A percentile compares a stretch with the other conserved stretches of the same genome.
Conservation (phyloP, 2,329 filamentous ascomycete species). For the Dothideomycetes sp. region DNA sequence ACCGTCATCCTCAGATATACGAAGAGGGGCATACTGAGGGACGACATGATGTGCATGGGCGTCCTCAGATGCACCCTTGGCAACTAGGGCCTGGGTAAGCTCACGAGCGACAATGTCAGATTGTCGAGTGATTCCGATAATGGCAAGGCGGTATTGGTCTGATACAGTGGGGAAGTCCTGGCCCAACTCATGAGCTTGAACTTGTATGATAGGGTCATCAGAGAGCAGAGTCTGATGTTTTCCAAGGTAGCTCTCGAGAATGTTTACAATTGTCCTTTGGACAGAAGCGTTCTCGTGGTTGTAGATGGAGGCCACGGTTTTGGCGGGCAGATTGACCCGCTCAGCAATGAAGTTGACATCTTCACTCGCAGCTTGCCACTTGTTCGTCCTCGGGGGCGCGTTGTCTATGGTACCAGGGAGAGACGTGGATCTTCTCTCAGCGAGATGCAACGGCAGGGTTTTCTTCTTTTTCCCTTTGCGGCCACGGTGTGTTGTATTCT, state of each 20-base stretch:
- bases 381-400: slow-evolving; percentile 29
- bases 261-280: slow-evolving; percentile 41
- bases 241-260: slow-evolving; percentile 39
- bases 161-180: slow-evolving; percentile 44
- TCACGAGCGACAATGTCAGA: slow-evolving; percentile 48
- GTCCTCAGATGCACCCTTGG: slow-evolving; percentile 17
- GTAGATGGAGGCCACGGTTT: slow-evolving; percentile 45
- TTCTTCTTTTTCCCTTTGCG: slow-evolving; percentile 34
- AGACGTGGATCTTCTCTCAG: slow-evolving; percentile 17
- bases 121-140: slow-evolving; percentile 47
- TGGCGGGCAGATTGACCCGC: slow-evolving; percentile 35
- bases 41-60: slow-evolving; percentile 37
- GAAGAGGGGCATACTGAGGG: slow-evolving; percentile 32
- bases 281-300: slow-evolving; percentile 47
- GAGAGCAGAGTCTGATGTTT: slow-evolving; percentile 23
- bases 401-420: slow-evolving; percentile 17
- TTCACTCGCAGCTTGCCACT: slow-evolving; percentile 45
- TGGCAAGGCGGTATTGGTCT: slow-evolving; percentile 35
- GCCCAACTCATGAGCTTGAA: slow-evolving; percentile 42
- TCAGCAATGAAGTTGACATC: slow-evolving; percentile 49
- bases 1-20: slow-evolving; percentile 20
- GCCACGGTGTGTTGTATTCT: slow-evolving; percentile 35
- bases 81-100: slow-evolving; percentile 43
- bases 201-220: slow-evolving; percentile 31
- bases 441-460: slow-evolving; percentile 17